Conservation (phyloP, 306 rosid genomes). For the Hippophae rhamnoides region DNA sequence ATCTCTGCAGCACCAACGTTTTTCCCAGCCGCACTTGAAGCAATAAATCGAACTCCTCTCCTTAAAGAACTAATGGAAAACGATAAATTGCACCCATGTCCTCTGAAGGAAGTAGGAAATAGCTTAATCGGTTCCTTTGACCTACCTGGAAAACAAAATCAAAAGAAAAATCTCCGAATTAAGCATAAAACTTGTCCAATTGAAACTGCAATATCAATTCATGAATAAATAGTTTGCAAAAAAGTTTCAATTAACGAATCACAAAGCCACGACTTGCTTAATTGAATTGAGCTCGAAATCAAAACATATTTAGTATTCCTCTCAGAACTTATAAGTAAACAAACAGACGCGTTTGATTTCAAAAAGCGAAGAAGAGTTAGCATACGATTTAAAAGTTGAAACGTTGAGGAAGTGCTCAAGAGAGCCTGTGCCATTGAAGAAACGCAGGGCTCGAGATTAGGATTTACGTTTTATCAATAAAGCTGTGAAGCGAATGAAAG, state of each 20-base stretch:
- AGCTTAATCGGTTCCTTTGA: conserved; percentile 32
- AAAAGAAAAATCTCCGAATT: neutral
- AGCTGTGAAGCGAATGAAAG: neutral
- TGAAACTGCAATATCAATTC: neutral
- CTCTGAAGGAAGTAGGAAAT: conserved; percentile 27
- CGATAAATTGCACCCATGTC: conserved; percentile 21
- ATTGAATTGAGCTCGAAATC: too few species aligned
- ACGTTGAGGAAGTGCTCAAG: conserved; percentile 34
- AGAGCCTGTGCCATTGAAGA: conserved; percentile 7
- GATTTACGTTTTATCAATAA: neutral
- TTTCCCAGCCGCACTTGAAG: conserved; percentile 25
- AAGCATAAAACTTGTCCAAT: neutral
- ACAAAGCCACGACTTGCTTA: neutral
- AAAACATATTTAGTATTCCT: neutral
- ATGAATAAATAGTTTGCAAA: too few species aligned
- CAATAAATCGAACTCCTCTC: conserved; percentile 28
- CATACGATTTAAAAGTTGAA: conserved; percentile 33
- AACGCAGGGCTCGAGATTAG: neutral
- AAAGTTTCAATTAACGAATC: neutral
- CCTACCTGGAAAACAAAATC: conserved; percentile 25
- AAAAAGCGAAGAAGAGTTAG: neutral
- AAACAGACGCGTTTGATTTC: conserved; percentile 1
- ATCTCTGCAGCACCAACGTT: conserved; percentile 37
- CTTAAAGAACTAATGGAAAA: conserved; percentile 20
- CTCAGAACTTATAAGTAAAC: neutral